phyloP scores from a whole-genome alignment of 2,329 filamentous ascomycete species.

The Claviceps maximensis region DNA sequence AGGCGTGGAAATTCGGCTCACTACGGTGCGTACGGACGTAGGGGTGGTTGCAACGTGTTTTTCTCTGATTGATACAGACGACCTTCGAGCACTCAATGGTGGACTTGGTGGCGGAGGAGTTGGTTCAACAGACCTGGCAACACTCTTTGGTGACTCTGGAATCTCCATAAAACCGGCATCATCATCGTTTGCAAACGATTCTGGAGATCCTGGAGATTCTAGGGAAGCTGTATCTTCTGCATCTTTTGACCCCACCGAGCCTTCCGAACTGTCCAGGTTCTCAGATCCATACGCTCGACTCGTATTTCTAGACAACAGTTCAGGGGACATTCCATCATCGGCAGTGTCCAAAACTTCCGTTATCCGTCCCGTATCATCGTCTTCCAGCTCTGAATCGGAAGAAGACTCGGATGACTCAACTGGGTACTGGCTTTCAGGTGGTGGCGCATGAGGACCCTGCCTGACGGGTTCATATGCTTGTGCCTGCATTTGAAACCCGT shows the following conservation, averaged over 20 bases:
- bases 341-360: slow-evolving; percentile 3
- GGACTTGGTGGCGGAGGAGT: slow-evolving; percentile 4
- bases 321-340: not conserved
- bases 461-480: not conserved
- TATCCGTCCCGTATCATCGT: not conserved
- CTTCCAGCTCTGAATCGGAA: not conserved
- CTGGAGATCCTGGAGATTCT: not conserved
- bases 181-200: not conserved
- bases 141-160: slow-evolving; percentile 1
- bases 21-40: not conserved
- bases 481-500: slow-evolving; percentile 3
- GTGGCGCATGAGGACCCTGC: not conserved
- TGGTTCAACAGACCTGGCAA: not conserved
- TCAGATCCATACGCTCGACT: not conserved
- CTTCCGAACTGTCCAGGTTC: not conserved
- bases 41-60: not conserved
- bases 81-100: not conserved
- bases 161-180: slow-evolving; percentile 2
- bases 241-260: not conserved
- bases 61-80: not conserved
- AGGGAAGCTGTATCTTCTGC: not conserved
- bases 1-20: not conserved
- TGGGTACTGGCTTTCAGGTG: not conserved
- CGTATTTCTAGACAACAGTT: not conserved
- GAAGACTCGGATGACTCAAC: not conserved